Base-by-base conservation (phyloP, 2,329 filamentous ascomycete genomes). In the Dactylonectria estremocensis region DNA sequence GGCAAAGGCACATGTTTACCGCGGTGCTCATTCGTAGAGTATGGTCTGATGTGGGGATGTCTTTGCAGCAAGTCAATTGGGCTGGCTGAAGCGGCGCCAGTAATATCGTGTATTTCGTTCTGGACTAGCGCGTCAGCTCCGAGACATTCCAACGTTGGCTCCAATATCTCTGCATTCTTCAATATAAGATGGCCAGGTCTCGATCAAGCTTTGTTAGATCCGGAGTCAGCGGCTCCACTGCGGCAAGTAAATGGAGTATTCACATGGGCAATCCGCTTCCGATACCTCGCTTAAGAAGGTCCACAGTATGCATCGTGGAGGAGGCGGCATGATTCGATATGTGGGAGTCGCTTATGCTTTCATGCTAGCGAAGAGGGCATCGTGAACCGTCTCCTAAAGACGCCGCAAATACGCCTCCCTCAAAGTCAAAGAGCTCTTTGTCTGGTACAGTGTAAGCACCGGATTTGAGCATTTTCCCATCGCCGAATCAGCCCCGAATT, bases 121-220 rank as follows among this genome's bases (percentile, higher is more conserved):
- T 31, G 18, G 55, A 60, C 48, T 52, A 60, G 56, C 53, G 48
- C 56, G 24, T 55, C 59, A 24, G 53, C 54, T 35, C 69, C 69
- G 72, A 73, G 67, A 70, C 69, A 66, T 60, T 59, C 64, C 61
- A 67, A 69, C 62, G 55, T 68, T 18, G 43, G 57, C 59, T 63
- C 63, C 61, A 54, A 64, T 62, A 49, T 67, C 55, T 24, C 57
- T 64, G 57, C 66, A 70, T 74, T 70, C 67, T 73, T 62, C 16
- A 46, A 60, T 58, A 61, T 33, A 40, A 40, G 35, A 66, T 57
- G 50, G 62, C 22, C 61, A 46, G 62, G 66, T 66, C 68, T 64
- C 52, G 45, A 65, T 52, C 49, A 64, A 55, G 49, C 54, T 61
- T 68, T 61, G 49, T 28, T 66, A 45, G 58, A 31, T 50, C 48